Base-by-base conservation (phyloP, 2,329 filamentous ascomycete genomes). In the Helotiales sp. region DNA sequence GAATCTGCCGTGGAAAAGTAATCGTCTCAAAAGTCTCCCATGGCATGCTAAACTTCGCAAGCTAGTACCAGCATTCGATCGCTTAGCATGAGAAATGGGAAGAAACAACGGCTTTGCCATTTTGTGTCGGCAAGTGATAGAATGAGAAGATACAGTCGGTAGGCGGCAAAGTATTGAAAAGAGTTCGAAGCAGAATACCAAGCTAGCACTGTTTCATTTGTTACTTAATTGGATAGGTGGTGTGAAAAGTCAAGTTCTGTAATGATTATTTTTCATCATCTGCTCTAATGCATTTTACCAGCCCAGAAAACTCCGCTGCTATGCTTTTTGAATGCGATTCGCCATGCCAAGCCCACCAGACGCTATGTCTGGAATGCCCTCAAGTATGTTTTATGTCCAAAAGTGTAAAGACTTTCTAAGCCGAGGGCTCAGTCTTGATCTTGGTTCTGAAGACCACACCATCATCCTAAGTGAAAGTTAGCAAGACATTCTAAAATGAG, bases 351-450 rank as follows among this genome's bases (percentile, higher is more conserved):
- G 40, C 29, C 44, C 36, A 19, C 47, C 19, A 44, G 22, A 22
- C 5, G 24, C 38, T 36, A 13, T 27, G 9, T 44, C 17, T 22
- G 5, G 8, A 24, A 15, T 25, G 22, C 4, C 22, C 12, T 44
- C 15, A 5, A 27, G 40, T 12, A 44, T 24, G 15, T 1, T 44
- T 13, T 44, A 44, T 44, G 40, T 44, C 40, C 19, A 44, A 44
- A 44, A 1, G 3, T 27, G 15, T 3, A 13, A 3, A 44, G 24
- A 1, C 24, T 4, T 44, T 25, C 19, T 19, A 63, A 19, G 55
- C 40, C 27, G 42, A 31, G 25, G 66, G 58, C 49, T 70, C 69
- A n/a, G 62, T 61, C 62, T 70, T 70, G 15, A 70, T 67, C 51
- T 68, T 70, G 25, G 66, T 57, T 53, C 68, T 62, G 34, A 69